These are phyloP conservation scores for Groenewaldozyma auringiensis DNA, from an alignment of 1,139 yeast genomes.

Conservation along the genomic window DNA sequence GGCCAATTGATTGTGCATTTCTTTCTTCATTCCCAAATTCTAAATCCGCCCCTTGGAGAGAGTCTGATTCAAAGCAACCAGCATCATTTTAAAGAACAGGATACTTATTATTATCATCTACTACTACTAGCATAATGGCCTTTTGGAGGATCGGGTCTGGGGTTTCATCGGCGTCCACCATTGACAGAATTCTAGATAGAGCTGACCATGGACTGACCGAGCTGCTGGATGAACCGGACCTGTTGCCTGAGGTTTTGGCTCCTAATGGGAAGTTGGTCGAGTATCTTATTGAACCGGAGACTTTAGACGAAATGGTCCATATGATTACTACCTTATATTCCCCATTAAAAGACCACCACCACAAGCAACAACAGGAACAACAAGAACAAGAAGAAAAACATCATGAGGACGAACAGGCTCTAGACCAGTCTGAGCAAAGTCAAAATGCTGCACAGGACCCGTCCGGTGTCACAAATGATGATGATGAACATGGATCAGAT, in stretches of 20 bases:
- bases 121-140: conserved; percentile 33
- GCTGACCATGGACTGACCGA: conserved; percentile 51
- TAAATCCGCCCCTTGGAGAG: no score
- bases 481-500: conserved; percentile 13
- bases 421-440: conserved; percentile 22
- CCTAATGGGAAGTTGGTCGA: conserved; percentile 78
- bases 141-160: conserved; percentile 92
- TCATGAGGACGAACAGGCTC: conserved; percentile 14
- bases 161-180: conserved; percentile 65
- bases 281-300: conserved; percentile 67
- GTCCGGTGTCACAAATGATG: conserved; percentile 28
- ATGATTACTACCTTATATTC: conserved; percentile 41
- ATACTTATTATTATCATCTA: no score
- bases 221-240: conserved; percentile 75
- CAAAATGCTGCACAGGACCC: neutral
- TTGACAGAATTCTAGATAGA: conserved; percentile 63
- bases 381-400: conserved; percentile 21
- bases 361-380: conserved; percentile 16
- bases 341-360: conserved; percentile 20
- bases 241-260: conserved; percentile 73
- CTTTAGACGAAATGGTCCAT: conserved; percentile 57
- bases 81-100: no score
- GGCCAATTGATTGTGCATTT: no score
- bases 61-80: no score
- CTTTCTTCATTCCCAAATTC: no score